Conservation (phyloP, 805 yeast genomes). For the Kazachstania viticola region DNA sequence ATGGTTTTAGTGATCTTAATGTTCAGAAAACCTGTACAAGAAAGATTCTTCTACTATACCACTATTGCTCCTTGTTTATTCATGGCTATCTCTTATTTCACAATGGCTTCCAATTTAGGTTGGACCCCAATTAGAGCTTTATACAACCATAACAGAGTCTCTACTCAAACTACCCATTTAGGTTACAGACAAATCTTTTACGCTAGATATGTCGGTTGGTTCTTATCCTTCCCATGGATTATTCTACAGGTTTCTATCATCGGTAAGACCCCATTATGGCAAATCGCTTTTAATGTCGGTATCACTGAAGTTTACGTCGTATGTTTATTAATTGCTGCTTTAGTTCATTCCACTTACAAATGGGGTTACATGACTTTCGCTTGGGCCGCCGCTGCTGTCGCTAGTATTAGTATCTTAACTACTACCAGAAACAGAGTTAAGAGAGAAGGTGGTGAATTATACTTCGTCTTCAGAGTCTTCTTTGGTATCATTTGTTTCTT, state of each 20-base stretch:
- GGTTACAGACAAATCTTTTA: constrained; percentile 46
- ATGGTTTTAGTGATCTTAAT: constrained; percentile 19
- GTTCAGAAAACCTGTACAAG: constrained; percentile 21
- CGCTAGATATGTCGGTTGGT: constrained; percentile 47
- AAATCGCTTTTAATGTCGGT: constrained; percentile 22
- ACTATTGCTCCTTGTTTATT: constrained; percentile 36
- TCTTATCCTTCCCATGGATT: constrained; percentile 40
- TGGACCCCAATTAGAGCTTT: constrained; percentile 38
- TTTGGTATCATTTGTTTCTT: constrained; percentile 15
- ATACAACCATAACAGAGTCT: constrained; percentile 36
- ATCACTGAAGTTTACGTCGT: constrained; percentile 33
- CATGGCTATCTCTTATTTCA: constrained; percentile 39
- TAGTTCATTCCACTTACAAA: constrained; percentile 35
- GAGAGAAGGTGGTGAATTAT: constrained; percentile 14
- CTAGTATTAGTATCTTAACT: constrained; percentile 15
- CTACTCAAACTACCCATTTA: constrained; percentile 16
- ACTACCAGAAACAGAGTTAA: constrained; percentile 16
- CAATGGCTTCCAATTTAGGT: constrained; percentile 51
- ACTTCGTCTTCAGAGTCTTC: constrained; percentile 12
- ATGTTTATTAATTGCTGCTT: constrained; percentile 33
- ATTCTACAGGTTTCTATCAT: constrained; percentile 22
- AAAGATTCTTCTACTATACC: constrained; percentile 28
- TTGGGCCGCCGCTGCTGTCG: constrained; percentile 14
- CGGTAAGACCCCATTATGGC: constrained; percentile 18
- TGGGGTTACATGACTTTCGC: constrained; percentile 42